Percentiles rank a stretch among this genome's conserved stretches.
phyloP scores from a whole-genome alignment of 495 filamentous ascomycete species.

The Xeromyces bisporus region DNA sequence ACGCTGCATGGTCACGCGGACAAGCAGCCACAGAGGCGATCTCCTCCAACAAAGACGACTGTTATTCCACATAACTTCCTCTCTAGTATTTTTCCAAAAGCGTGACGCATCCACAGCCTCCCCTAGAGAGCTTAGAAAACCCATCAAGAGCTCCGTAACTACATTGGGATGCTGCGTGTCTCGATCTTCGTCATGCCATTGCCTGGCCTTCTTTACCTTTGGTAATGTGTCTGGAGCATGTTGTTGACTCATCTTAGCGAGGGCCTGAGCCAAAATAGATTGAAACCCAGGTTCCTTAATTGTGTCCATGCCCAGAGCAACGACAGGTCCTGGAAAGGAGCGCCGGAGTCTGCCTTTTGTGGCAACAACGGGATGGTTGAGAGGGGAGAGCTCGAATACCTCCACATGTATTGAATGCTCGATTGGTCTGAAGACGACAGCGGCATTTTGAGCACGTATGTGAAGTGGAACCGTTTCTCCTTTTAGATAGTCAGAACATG shows the following conservation, averaged over 20 bases:
- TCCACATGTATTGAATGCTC: constrained; percentile 25
- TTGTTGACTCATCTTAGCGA: constrained; percentile 29
- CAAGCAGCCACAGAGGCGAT: constrained; percentile 41
- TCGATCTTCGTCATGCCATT: constrained; percentile 25
- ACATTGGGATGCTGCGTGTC: constrained; percentile 38
- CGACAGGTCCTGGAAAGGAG: constrained; percentile 35
- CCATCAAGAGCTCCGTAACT: constrained; percentile 38
- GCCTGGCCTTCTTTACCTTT: constrained; percentile 23
- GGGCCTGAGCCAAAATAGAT: constrained; percentile 18
- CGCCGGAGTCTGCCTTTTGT: constrained; percentile 34
- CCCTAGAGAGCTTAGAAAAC: constrained; percentile 29
- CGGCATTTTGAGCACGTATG: constrained; percentile 44
- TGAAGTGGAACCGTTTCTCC: constrained; percentile 21
- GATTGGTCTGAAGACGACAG: constrained; percentile 26
- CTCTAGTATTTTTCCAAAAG: constrained; percentile 41
- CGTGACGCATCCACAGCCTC: constrained; percentile 8
- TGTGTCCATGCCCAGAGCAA: constrained; percentile 14
- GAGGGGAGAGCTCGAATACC: constrained; percentile 39
- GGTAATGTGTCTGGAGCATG: constrained; percentile 16
- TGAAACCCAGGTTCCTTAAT: constrained; percentile 22
- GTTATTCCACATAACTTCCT: constrained; percentile 38
- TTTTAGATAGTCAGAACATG: not conserved
- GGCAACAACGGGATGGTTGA: constrained; percentile 26
- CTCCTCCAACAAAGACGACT: constrained; percentile 32
- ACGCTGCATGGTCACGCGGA: constrained; percentile 37